Conservation (phyloP, 305 asterid species). For the Fraxinus albicans region DNA sequence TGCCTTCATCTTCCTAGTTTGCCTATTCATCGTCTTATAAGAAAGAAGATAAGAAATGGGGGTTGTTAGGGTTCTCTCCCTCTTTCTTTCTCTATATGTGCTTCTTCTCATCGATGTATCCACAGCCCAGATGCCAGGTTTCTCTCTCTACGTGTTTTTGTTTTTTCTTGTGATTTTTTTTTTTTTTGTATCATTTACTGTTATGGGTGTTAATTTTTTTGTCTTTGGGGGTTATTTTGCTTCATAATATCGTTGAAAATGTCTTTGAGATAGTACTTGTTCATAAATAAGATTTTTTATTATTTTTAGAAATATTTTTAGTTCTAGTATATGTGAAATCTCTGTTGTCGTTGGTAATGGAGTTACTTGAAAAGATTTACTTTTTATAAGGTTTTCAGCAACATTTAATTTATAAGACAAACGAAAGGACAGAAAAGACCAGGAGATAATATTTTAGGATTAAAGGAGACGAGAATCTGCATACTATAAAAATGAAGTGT, state of each 20-base stretch:
- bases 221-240: background rate
- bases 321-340: background rate
- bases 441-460: background rate
- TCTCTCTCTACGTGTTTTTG: constrained; percentile 4
- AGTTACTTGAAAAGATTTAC: constrained; percentile 12
- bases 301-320: background rate
- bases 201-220: background rate
- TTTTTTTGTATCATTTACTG: background rate
- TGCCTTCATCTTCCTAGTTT: constrained; percentile 34
- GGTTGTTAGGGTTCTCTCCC: constrained; percentile 24
- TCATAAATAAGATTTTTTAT: constrained; percentile 21
- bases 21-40: constrained; percentile 12
- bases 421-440: constrained; percentile 7
- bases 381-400: constrained; percentile 13
- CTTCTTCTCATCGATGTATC: constrained; percentile 49
- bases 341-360: constrained; percentile 18
- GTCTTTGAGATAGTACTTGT: background rate
- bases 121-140: constrained; percentile 86
- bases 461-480: background rate
- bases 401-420: background rate
- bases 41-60: constrained; percentile 43
- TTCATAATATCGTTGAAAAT: background rate
- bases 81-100: constrained; percentile 26
- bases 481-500: background rate
- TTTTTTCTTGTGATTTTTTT: background rate